Evolutionary conservation across 1,284 basidiomycete species (phyloP).

Genomic region (Naganishia cerealis): DNA sequence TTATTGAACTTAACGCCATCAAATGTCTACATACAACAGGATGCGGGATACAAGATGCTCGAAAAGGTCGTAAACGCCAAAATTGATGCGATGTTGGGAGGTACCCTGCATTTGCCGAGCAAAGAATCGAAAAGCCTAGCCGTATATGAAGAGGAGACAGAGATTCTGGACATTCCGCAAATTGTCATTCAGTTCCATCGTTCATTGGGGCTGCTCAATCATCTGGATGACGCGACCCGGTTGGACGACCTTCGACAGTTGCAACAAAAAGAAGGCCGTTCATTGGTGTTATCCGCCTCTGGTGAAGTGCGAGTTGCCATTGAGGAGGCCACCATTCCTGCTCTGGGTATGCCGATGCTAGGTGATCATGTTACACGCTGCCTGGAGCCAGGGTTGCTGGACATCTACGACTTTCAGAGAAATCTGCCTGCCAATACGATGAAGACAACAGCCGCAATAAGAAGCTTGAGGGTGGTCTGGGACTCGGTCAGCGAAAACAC

Average conservation of each 20-base stretch:
- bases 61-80: background rate
- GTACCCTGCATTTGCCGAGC: background rate
- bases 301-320: background rate
- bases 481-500: background rate
- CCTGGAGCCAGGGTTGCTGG: background rate
- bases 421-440: background rate
- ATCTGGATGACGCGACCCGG: background rate
- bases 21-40: too few relatives aligned
- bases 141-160: background rate
- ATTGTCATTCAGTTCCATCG: background rate
- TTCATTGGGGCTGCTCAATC: background rate
- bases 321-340: background rate
- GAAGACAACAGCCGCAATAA: background rate
- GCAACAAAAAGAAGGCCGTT: background rate
- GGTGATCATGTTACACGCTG: background rate
- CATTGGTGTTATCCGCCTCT: background rate
- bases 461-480: background rate
- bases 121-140: background rate
- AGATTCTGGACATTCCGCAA: background rate
- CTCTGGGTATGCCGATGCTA: background rate
- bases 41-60: too few relatives aligned
- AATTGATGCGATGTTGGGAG: background rate
- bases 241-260: background rate
- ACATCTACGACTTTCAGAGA: background rate
- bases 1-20: too few relatives aligned